Percentiles rank a stretch among this genome's conserved stretches.
Conservation (phyloP, 345 rosid genomes). For the Eucalyptus rudis region DNA sequence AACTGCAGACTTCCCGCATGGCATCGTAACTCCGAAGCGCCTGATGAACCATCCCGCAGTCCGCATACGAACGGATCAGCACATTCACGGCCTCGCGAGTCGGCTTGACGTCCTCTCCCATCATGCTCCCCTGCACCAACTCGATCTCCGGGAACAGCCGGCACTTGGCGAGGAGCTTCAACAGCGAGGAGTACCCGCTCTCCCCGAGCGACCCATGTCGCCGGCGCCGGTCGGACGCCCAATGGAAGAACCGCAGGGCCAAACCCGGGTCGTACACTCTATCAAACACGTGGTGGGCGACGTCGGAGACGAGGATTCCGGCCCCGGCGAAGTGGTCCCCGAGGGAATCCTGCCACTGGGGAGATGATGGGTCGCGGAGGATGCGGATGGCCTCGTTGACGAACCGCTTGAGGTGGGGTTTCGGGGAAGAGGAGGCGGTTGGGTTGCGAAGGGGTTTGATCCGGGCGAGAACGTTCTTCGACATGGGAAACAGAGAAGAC, state of each 20-base stretch:
- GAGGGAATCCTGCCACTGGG: conserved; percentile 31
- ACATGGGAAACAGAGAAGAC: conserved; percentile 18
- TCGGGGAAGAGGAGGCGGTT: conserved; percentile 2
- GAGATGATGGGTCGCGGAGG: conserved; percentile 29
- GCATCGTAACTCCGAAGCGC: conserved; percentile 42
- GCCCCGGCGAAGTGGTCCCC: conserved; percentile 18
- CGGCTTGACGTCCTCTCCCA: conserved; percentile 23
- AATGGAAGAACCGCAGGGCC: conserved; percentile 5
- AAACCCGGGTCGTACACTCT: conserved; percentile 36
- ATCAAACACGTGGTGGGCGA: conserved; percentile 61
- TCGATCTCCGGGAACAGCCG: conserved; percentile 39
- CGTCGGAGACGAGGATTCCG: conserved; percentile 25
- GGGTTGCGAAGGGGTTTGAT: conserved; percentile 42
- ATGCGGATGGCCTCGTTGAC: conserved; percentile 33
- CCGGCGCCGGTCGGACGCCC: conserved; percentile 31
- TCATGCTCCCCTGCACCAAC: conserved; percentile 23
- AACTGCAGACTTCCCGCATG: conserved; percentile 6
- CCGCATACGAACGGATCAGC: conserved; percentile 38
- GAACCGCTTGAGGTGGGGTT: conserved; percentile 23
- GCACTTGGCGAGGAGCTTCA: conserved; percentile 57
- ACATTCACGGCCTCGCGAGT: conserved; percentile 48
- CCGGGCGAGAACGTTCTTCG: conserved; percentile 62
- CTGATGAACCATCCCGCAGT: conserved; percentile 31
- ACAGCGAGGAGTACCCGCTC: conserved; percentile 54
- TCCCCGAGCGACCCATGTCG: conserved; percentile 16